Percentiles rank a stretch among this genome's conserved stretches.
These are phyloP conservation scores for Aspergillus diversus DNA, from an alignment of 495 filamentous ascomycete genomes.

Conservation along the genomic window DNA sequence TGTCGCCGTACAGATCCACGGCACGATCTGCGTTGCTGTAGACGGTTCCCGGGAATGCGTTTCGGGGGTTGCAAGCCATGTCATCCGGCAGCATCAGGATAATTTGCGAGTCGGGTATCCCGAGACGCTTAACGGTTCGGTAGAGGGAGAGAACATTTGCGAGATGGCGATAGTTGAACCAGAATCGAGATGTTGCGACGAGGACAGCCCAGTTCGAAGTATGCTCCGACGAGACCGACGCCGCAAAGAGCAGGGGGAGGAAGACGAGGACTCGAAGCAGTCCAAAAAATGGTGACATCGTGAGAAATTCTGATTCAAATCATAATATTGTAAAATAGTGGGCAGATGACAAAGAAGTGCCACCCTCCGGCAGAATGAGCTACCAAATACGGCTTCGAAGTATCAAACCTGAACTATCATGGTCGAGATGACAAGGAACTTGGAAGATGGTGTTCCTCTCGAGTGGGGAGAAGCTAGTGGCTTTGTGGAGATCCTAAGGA, in stretches of 20 bases:
- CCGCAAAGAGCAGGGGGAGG: conserved; percentile 45
- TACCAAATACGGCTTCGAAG: conserved; percentile 7
- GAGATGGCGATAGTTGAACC: conserved; percentile 99
- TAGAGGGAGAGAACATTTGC: conserved; percentile 98
- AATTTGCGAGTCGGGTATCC: conserved; percentile 98
- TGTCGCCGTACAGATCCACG: conserved; percentile 95
- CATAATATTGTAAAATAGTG: conserved; percentile 10
- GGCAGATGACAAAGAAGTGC: conserved; percentile 8
- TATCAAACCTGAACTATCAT: conserved; percentile 5
- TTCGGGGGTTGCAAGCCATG: conserved; percentile 99
- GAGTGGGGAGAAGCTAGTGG: conserved; percentile 1
- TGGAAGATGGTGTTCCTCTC: background rate
- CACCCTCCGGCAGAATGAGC: conserved; percentile 9
- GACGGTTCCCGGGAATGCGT: conserved; percentile 95
- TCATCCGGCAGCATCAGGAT: conserved; percentile 99
- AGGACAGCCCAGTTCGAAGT: conserved; percentile 99
- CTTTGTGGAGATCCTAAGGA: background rate
- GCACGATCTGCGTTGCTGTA: conserved; percentile 98
- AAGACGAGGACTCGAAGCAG: conserved; percentile 44
- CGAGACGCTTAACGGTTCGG: conserved; percentile 96
- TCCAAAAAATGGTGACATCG: conserved; percentile 35
- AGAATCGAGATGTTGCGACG: conserved; percentile 97
- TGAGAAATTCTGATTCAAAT: conserved; percentile 19
- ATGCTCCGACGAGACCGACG: conserved; percentile 68
- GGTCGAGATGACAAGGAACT: background rate